phyloP scores from a whole-genome alignment of 2,329 filamentous ascomycete species.

The Penicillium psychrosexuale region DNA sequence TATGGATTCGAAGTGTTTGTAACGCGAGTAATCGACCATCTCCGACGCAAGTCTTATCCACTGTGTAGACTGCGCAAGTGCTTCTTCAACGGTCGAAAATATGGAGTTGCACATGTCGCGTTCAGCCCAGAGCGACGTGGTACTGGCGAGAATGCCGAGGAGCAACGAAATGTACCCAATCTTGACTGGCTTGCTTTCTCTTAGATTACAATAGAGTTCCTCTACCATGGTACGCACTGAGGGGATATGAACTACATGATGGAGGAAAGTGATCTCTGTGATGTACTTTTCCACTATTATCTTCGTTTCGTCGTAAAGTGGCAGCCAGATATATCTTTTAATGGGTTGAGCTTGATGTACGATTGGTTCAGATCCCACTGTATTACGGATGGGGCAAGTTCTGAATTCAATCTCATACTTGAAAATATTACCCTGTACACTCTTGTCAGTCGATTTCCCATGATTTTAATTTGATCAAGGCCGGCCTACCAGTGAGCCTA shows the following conservation, averaged over 20 bases:
- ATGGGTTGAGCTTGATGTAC: neutral
- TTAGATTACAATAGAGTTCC: conserved; percentile 27
- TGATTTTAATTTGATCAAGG: neutral
- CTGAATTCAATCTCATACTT: conserved; percentile 13
- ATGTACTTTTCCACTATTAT: conserved; percentile 35
- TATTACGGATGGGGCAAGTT: conserved; percentile 8
- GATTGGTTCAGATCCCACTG: neutral
- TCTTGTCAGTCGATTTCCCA: neutral
- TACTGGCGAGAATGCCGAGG: conserved; percentile 33
- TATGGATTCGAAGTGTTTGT: conserved; percentile 23
- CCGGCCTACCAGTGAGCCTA: conserved; percentile 8
- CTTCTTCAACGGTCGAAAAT: conserved; percentile 22
- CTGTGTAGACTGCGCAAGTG: conserved; percentile 25
- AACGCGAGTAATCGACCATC: conserved; percentile 33
- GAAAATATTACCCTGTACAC: conserved; percentile 1
- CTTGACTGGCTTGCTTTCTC: conserved; percentile 19
- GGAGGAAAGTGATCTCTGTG: conserved; percentile 31
- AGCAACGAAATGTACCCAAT: conserved; percentile 31
- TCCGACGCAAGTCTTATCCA: conserved; percentile 36
- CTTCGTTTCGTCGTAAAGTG: conserved; percentile 33
- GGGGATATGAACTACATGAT: conserved; percentile 36
- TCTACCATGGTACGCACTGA: conserved; percentile 28
- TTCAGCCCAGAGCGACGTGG: conserved; percentile 32
- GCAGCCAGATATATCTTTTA: conserved; percentile 34
- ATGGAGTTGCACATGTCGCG: conserved; percentile 13